Percentiles rank a stretch among this genome's conserved stretches.
Conservation (phyloP, 331 rosid species). For the Prunus yedoensis region DNA sequence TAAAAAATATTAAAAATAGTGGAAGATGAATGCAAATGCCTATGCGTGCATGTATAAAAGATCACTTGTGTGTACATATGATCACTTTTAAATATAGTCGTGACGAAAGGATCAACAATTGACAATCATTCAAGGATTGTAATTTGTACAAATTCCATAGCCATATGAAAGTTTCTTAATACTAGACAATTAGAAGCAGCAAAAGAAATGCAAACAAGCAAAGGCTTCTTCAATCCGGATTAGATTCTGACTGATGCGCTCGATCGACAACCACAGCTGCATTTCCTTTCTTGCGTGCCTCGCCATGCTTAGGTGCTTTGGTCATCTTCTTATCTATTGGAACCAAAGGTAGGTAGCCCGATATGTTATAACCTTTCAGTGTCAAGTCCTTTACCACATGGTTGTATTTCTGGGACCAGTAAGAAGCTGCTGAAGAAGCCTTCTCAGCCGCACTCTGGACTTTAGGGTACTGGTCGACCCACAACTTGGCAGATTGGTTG, state of each 20-base stretch:
- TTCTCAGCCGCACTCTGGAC: constrained; percentile 50
- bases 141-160: no score
- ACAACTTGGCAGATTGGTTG: constrained; percentile 43
- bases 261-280: not conserved
- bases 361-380: constrained; percentile 48
- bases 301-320: constrained; percentile 44
- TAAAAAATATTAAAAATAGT: no score
- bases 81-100: no score
- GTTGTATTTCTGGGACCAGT: constrained; percentile 59
- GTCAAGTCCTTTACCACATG: constrained; percentile 38
- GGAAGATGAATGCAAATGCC: no score
- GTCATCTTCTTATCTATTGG: constrained; percentile 56
- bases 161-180: no score
- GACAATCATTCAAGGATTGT: no score
- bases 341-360: constrained; percentile 59
- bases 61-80: no score
- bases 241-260: constrained; percentile 23
- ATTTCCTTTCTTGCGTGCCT: constrained; percentile 24
- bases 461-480: constrained; percentile 41
- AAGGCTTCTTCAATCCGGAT: constrained; percentile 8
- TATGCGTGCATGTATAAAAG: no score
- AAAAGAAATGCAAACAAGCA: constrained; percentile 9
- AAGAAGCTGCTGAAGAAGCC: constrained; percentile 48
- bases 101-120: no score
- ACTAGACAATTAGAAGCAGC: not conserved